These are phyloP conservation scores for Favolaschia claudopus DNA, from an alignment of 768 basidiomycete genomes.

Conservation along the genomic window DNA sequence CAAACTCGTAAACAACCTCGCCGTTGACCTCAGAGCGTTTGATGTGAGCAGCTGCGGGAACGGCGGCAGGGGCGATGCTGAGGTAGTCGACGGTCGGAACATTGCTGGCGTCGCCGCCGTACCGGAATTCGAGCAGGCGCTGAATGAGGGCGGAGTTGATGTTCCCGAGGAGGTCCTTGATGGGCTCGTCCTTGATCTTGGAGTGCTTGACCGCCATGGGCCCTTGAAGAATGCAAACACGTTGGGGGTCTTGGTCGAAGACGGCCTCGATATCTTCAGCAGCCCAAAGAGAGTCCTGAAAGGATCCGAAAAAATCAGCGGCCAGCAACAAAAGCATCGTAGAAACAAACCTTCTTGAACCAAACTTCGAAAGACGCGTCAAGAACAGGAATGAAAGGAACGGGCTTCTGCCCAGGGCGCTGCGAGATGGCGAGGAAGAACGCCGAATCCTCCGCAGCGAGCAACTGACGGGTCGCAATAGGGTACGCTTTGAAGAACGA, in stretches of 20 bases:
- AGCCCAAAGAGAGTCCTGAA: conserved; percentile 94
- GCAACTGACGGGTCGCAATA: conserved; percentile 81
- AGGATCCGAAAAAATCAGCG: conserved; percentile 6
- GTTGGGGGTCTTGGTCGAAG: conserved; percentile 98
- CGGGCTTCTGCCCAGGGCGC: conserved; percentile 97
- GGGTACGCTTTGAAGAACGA: conserved; percentile 89
- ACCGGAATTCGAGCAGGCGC: conserved; percentile 80
- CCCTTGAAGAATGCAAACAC: conserved; percentile 97
- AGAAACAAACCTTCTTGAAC: conserved; percentile 92
- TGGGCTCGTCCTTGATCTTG: conserved; percentile 89
- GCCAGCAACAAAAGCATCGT: not conserved
- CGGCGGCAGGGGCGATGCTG: conserved; percentile 48
- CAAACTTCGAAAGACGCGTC: conserved; percentile 95
- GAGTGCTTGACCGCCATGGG: conserved; percentile 94
- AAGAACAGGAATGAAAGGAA: conserved; percentile 96
- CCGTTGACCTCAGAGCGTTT: conserved; percentile 49
- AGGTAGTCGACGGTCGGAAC: conserved; percentile 91
- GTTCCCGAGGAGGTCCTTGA: conserved; percentile 90
- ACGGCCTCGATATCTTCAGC: conserved; percentile 99
- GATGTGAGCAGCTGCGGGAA: conserved; percentile 50
- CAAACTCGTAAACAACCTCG: conserved; percentile 58
- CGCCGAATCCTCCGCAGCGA: conserved; percentile 92
- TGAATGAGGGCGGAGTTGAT: conserved; percentile 81
- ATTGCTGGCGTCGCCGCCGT: conserved; percentile 74
- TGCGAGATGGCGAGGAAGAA: conserved; percentile 97